phyloP scores from a whole-genome alignment of 345 rosid genomes.

The Anastatica hierochuntica region DNA sequence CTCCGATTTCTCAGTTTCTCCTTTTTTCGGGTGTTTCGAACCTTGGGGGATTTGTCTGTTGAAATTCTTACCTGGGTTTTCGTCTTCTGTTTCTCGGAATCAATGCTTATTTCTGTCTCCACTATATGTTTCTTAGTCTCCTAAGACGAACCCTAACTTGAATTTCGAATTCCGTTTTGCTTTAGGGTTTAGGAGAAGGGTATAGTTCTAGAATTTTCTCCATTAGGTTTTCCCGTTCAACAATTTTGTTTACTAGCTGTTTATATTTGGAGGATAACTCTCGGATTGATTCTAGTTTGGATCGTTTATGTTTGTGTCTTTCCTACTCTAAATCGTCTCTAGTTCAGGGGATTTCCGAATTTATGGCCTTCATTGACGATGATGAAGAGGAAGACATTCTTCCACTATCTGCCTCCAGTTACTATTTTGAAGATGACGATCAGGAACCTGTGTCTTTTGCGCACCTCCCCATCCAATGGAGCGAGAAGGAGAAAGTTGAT shows the following conservation, averaged over 20 bases:
- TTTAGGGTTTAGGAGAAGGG: slow-evolving; percentile 18
- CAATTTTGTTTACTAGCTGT: background rate
- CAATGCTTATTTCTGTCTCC: background rate
- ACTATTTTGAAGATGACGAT: slow-evolving; percentile 47
- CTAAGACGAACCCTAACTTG: slow-evolving; percentile 13
- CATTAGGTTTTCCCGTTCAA: background rate
- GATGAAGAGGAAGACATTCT: slow-evolving; percentile 60
- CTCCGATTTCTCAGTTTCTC: background rate
- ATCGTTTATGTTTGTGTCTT: background rate
- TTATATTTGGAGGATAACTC: background rate
- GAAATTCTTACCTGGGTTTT: background rate
- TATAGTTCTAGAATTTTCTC: background rate
- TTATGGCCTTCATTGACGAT: slow-evolving; percentile 22
- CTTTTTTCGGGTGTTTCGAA: background rate
- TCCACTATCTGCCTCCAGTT: slow-evolving; percentile 45
- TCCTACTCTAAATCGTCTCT: background rate
- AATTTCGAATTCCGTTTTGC: background rate
- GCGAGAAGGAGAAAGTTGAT: slow-evolving; percentile 20
- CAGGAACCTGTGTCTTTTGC: slow-evolving; percentile 50
- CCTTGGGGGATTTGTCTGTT: background rate
- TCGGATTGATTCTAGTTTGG: background rate
- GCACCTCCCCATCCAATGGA: slow-evolving; percentile 53
- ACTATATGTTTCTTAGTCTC: background rate
- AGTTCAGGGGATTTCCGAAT: background rate
- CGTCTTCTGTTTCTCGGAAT: background rate